Percentiles rank a stretch among this genome's conserved stretches.
These are phyloP conservation scores for Podaxis sp. DNA, from an alignment of 768 basidiomycete species.

Conservation along the genomic window DNA sequence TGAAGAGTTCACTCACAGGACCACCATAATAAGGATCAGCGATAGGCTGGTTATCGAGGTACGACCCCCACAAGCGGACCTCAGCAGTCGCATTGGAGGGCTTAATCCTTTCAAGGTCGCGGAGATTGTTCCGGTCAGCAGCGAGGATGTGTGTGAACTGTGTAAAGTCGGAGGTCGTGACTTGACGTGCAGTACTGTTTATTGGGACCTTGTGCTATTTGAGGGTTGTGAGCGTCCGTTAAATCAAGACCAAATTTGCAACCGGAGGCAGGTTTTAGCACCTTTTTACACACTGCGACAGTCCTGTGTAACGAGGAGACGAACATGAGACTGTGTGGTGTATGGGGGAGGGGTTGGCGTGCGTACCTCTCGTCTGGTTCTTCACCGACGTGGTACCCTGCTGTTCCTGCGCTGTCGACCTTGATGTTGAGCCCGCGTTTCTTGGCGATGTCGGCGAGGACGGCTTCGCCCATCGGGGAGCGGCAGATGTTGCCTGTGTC, in stretches of 20 bases:
- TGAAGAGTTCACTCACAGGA: constrained; percentile 39
- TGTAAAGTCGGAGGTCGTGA: constrained; percentile 65
- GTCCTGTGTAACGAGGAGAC: constrained; percentile 46
- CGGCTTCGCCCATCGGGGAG: constrained; percentile 92
- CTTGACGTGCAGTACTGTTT: constrained; percentile 64
- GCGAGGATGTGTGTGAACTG: constrained; percentile 85
- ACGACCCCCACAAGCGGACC: constrained; percentile 80
- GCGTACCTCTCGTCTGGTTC: constrained; percentile 78
- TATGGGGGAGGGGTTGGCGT: not conserved
- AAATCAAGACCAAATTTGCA: not conserved
- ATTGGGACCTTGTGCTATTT: constrained; percentile 75
- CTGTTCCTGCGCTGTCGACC: constrained; percentile 86
- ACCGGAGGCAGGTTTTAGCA: constrained; percentile 24
- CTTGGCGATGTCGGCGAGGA: constrained; percentile 66
- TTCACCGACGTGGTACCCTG: constrained; percentile 81
- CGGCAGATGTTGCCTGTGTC: constrained; percentile 77
- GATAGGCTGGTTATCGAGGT: constrained; percentile 68
- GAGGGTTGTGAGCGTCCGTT: not conserved
- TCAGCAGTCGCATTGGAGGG: constrained; percentile 56
- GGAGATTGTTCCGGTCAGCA: constrained; percentile 76
- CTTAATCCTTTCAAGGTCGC: constrained; percentile 52
- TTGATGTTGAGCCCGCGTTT: constrained; percentile 64
- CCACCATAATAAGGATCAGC: constrained; percentile 86
- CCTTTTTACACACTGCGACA: constrained; percentile 69
- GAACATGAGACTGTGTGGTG: not conserved